Base-by-base conservation (phyloP, 768 basidiomycete species). In the Wakefieldia striispora region DNA sequence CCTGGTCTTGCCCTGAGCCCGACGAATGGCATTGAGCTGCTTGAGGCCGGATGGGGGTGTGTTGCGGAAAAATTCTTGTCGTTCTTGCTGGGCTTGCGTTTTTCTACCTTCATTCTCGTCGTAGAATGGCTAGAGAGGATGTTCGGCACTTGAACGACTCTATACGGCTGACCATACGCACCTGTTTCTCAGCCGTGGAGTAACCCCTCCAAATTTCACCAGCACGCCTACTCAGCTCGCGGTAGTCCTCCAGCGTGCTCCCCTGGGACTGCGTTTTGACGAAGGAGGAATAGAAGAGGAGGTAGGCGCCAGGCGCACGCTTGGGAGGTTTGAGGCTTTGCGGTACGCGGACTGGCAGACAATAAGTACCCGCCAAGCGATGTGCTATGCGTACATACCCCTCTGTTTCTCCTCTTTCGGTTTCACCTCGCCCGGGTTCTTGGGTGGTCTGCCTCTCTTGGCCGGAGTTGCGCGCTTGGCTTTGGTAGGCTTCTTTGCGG, bases 121-220 rank as follows among this genome's bases (percentile, higher is more conserved):
- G 37, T 54, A 45, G 29, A 57, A 72, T 24, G 59, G 63, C 69
- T 70, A 45, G n/a, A 23, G 20, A 31, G 8, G 19, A 40, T 16
- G 29, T 21, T 20, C 11, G 20, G 19, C 7, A 19, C n/a, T 29
- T 19, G 12, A 38, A 20, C 19, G 17, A 6, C 12, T 23, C 6
- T 3, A 23, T 1, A 21, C 2, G 14, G 31, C 33, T 24, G n/a
- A 45, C 3, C 12, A 49, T 20, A 47, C 63, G 20, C 29, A 73
- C 75, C 56, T 73, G 57, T 44, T 68, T 75, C 49, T 76, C 69
- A 4, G 47, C 55, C 11, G 56, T 58, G 5, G 72, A 51, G n/a
- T 74, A 51, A 4, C 40, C 50, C 1, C 40, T 60, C 75, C 75
- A 76, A 4, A 50, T 44, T 31, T 48, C 51, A 10, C 50, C 53